Base-by-base conservation (phyloP, 2,329 filamentous ascomycete species). In the Elsinoe perseae region DNA sequence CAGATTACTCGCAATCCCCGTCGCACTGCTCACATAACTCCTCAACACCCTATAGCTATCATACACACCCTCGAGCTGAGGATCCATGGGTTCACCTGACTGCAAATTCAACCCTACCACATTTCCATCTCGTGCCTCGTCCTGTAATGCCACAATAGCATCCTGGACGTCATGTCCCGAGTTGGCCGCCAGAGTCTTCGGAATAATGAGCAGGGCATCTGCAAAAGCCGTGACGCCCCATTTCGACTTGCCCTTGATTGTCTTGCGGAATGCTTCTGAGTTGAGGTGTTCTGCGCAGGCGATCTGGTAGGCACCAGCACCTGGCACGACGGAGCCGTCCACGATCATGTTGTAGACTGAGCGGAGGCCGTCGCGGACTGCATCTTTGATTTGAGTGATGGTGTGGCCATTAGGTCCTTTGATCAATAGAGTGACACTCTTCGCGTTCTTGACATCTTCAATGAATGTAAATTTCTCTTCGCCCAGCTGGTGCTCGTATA, bases 321-420 rank as follows among this genome's bases (percentile, higher is more conserved):
- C 93, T 1, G 93, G 93, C 23, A 98, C 89, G 18, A 98, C 93
- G 64, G 87, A 92, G 74, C 86, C 84, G 71, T 98, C 93, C n/a
- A 97, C 92, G 70, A 98, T 97, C 80, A 95, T 95, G 79, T 98
- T 98, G 82, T 96, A 97, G 50, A 97, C 93, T 70, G 89, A 95
- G 68, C 93, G 84, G 63, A 98, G 80, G 60, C 93, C 93, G 69
- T 98, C 93, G 55, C 93, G 84, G 43, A 97, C 93, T 2, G 93
- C 93, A 69, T 98, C 93, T 62, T 90, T 95, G 68, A 98, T 90
- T 73, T 98, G 93, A 12, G 87, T 84, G 66, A 98, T 98, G 60
- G 92, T 97, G 77, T 98, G 93, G 68, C 85, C 80, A 74, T 98
- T 98, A 61, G 93, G 93, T 21, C 93, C 93, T 79, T 97, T 98